Base-by-base conservation (phyloP, 441 rosid genomes). In the Populus hybrid region DNA sequence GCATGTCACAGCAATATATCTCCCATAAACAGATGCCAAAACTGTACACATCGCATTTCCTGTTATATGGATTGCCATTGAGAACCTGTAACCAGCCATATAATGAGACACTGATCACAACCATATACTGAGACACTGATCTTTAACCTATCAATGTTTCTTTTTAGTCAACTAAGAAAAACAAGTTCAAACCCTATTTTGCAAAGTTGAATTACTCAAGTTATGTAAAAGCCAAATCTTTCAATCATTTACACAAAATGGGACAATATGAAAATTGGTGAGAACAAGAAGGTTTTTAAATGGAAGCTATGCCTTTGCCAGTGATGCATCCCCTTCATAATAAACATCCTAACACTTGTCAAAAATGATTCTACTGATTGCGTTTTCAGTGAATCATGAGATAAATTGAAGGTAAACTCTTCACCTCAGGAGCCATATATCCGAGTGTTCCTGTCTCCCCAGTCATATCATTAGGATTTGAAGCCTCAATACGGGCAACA, bases 351-450 rank as follows among this genome's bases (percentile, higher is more conserved):
- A 8, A 12, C 28, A 50, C n/a, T 63, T 26, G 12, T 11, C 11
- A 28, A 65, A 70, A 32, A 23, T 3, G 32, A 1, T 32, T 66
- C 34, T 3, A 42, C 42, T 42, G 53, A 63, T 65, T 65, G 36
- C 3, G 21, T 32, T 78, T 19, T 46, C 32, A 30, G 67, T 19
- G 28, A 26, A n/a, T 65, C 40, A 63, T 28, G n/a, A 10, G 46
- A 65, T 30, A 19, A 34, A 24, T 38, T 12, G 10, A 81, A 34
- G 70, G 64, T 24, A 69, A 21, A n/a, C 6, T 72, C 24, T 38
- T 30, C 85, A 93, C 99, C 99, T 95, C 99, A 65, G 98, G 99
- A 82, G 98, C 99, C 98, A 95, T 95, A 87, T 95, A 94, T 65
- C 97, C 97, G 69, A 94, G 97, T 65, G 32, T 30, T 30, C 32